Percentiles rank a stretch among this genome's conserved stretches.
phyloP scores from a whole-genome alignment of 805 yeast species.

The Huiozyma naganishii region DNA sequence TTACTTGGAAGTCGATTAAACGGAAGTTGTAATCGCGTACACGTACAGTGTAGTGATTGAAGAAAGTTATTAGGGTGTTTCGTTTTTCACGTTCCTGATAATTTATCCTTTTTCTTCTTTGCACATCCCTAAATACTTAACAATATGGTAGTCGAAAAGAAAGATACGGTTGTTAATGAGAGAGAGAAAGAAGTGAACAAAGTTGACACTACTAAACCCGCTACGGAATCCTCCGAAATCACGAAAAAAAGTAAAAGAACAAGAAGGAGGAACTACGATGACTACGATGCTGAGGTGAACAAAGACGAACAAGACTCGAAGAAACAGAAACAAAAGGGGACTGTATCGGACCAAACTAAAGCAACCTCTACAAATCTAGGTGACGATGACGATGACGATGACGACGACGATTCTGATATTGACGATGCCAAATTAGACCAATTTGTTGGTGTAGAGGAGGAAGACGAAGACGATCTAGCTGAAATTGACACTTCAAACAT shows the following conservation, averaged over 20 bases:
- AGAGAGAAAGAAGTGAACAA: neutral
- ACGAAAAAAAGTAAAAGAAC: slow-evolving; percentile 8
- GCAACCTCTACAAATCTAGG: slow-evolving; percentile 15
- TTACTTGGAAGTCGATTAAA: too few relatives aligned
- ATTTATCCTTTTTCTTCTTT: too few relatives aligned
- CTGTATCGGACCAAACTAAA: neutral
- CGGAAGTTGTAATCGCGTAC: too few relatives aligned
- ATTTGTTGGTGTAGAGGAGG: slow-evolving; percentile 35
- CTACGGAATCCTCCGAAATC: slow-evolving; percentile 1
- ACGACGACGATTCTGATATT: slow-evolving; percentile 37
- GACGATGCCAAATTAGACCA: slow-evolving; percentile 44
- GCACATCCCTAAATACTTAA: too few relatives aligned
- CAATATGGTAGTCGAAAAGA: slow-evolving; percentile 22
- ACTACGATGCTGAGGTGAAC: slow-evolving; percentile 51
- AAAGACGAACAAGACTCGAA: slow-evolving; percentile 36
- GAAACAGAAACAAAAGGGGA: slow-evolving; percentile 23
- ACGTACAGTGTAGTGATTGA: too few relatives aligned
- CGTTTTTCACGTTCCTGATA: too few relatives aligned
- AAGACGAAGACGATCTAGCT: slow-evolving; percentile 65
- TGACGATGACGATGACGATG: slow-evolving; percentile 22
- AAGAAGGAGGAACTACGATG: slow-evolving; percentile 46
- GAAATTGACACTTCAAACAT: slow-evolving; percentile 79
- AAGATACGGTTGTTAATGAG: neutral
- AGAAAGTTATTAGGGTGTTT: too few relatives aligned
- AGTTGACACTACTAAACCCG: neutral